phyloP scores from a whole-genome alignment of 495 filamentous ascomycete species.

The Aspergillus leporis region DNA sequence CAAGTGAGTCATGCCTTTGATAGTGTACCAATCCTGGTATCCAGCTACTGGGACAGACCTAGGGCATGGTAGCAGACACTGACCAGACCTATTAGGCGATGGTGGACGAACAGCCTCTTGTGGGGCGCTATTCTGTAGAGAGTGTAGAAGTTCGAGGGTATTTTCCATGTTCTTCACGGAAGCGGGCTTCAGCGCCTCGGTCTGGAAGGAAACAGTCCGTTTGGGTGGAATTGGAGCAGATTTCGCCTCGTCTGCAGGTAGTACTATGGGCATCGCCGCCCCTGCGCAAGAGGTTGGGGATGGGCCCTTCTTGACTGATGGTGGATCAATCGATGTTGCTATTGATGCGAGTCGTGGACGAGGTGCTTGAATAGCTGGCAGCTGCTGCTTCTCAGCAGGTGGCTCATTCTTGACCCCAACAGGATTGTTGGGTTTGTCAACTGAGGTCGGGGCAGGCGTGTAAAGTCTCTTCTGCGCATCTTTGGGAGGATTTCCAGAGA shows the following conservation, averaged over 20 bases:
- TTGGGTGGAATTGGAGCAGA: conserved; percentile 9
- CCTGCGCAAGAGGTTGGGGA: neutral
- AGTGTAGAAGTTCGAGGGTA: conserved; percentile 8
- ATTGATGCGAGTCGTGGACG: neutral
- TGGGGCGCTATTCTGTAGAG: conserved; percentile 11
- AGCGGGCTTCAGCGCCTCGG: conserved; percentile 15
- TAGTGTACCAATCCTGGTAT: conserved; percentile 66
- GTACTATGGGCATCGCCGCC: neutral
- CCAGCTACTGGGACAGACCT: conserved; percentile 48
- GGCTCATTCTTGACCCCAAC: neutral
- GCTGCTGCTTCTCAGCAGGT: neutral
- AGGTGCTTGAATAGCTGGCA: neutral
- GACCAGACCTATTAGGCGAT: conserved; percentile 21
- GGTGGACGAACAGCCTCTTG: conserved; percentile 13
- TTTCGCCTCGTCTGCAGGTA: conserved; percentile 2
- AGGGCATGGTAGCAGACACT: conserved; percentile 55
- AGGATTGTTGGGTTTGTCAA: neutral
- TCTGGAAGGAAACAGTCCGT: conserved; percentile 29
- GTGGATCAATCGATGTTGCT: neutral
- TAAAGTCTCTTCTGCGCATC: conserved; percentile 4
- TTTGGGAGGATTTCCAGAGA: conserved; percentile 20
- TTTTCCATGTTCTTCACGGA: conserved; percentile 11
- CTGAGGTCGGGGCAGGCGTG: conserved; percentile 1
- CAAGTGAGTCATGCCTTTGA: conserved; percentile 54
- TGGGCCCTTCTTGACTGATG: neutral